phyloP scores from a whole-genome alignment of 2,329 filamentous ascomycete species.

The Mycocentrospora acerina region DNA sequence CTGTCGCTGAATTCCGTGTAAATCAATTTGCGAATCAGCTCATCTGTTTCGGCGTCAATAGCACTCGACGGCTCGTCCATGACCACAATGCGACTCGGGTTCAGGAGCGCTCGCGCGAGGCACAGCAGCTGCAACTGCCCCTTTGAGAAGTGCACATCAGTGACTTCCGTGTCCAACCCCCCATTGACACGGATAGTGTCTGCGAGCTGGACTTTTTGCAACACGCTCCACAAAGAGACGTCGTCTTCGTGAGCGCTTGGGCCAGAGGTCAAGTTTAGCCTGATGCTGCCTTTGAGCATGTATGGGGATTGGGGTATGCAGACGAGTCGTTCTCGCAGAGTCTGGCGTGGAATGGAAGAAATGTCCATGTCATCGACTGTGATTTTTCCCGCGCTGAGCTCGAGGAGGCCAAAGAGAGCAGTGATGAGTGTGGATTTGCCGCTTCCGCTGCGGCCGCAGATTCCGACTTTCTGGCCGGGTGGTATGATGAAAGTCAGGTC shows the following conservation, averaged over 20 bases:
- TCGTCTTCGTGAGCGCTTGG: constrained; percentile 48
- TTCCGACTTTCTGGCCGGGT: constrained; percentile 52
- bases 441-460: constrained; percentile 58
- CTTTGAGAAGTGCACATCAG: constrained; percentile 34
- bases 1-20: no score
- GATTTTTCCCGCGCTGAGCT: no score
- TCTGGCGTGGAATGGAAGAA: constrained; percentile 16
- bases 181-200: constrained; percentile 36
- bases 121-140: constrained; percentile 67
- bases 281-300: constrained; percentile 51
- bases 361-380: constrained; percentile 6
- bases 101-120: constrained; percentile 60
- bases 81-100: constrained; percentile 28
- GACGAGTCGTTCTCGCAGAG: constrained; percentile 53
- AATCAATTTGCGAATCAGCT: no score
- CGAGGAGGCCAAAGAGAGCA: no score
- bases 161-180: constrained; percentile 33
- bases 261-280: constrained; percentile 54
- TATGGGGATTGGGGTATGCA: constrained; percentile 58
- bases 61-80: constrained; percentile 40
- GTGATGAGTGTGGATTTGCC: no score
- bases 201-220: constrained; percentile 43
- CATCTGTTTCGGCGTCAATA: no score
- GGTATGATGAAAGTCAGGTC: constrained; percentile 49
- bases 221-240: neutral